Evolutionary conservation across 331 rosid species (phyloP), one percentile per base, ranked within the genome.

Genomic region (Quercus phellos): DNA sequence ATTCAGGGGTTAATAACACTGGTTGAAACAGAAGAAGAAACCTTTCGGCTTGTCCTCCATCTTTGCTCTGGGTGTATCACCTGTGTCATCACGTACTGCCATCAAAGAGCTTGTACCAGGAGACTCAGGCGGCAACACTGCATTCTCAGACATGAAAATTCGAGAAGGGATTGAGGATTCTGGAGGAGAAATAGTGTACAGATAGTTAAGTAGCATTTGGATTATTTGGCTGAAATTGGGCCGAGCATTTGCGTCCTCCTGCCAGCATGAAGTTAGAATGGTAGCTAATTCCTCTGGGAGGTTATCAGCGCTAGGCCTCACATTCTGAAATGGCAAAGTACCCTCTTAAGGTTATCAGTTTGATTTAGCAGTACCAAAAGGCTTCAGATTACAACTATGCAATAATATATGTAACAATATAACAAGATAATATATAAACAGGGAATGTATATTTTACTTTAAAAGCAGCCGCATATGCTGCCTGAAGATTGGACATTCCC

Each of bases 401-500:
- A 51, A 59, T 38, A 10, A 68, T 29, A 56, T 21, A 11, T 55
- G 8, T 43, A 69, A 46, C 58, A 70, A 54, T 19, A 17, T 58
- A 27, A 68, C 60, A 81, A 2, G 18, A 19, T 55, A 72, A 27
- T 68, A 4, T 30, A 21, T 22, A 51, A 70, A 75, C 5, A 29
- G 19, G 78, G 29, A 79, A 61, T 70, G 42, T 59, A 19, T 32
- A 46, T 34, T 74, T 83, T 73, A 93, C 98, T 84, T 93, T 93
- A 72, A 93, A 91, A 42, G 98, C 96, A 21, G 98, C 96, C 8
- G 96, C 94, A 85, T 93, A 93, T 58, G 96, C 96, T 35, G 98
- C 98, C 77, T 93, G 96, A 58, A 93, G 98, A 83, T 93, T 93
- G 59, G 98, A 91, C 98, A 93, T 93, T 88, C 98, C 98, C 89